Evolutionary conservation across 2,329 filamentous ascomycete species (phyloP).

Genomic region (Trichoderma sp.): DNA sequence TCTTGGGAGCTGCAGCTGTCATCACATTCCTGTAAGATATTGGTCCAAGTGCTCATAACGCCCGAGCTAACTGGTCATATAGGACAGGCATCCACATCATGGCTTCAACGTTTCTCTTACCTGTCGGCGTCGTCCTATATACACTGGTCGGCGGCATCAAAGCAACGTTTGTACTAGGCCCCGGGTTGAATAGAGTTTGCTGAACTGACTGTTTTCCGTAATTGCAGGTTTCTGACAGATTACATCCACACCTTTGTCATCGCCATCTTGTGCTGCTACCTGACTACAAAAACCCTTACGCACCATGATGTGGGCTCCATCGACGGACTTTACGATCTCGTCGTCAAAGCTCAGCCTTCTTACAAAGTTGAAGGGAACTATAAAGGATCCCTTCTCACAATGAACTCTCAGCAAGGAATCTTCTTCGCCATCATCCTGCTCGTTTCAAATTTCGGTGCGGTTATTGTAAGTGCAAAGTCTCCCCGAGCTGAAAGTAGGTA

Average conservation of each 20-base stretch:
- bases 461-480: neutral
- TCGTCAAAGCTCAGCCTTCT: slow-evolving; percentile 4
- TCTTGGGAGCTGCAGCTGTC: slow-evolving; percentile 12
- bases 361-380: slow-evolving; percentile 10
- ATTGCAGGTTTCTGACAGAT: neutral
- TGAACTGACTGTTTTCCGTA: neutral
- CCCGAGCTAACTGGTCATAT: neutral
- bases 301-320: slow-evolving; percentile 17
- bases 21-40: slow-evolving; percentile 13
- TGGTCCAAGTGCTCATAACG: rapidly evolving
- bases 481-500: neutral
- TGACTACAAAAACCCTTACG: slow-evolving; percentile 5
- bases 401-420: slow-evolving; percentile 17
- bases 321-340: slow-evolving; percentile 12
- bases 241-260: slow-evolving; percentile 22
- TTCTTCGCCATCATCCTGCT: slow-evolving; percentile 15
- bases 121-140: slow-evolving; percentile 7
- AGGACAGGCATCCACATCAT: slow-evolving; percentile 18
- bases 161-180: neutral
- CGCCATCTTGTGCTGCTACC: slow-evolving; percentile 11
- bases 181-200: rapidly evolving
- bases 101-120: slow-evolving; percentile 11
- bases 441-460: slow-evolving; percentile 16
- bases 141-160: slow-evolving; percentile 16
- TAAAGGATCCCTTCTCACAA: slow-evolving; percentile 12